Evolutionary conservation across 495 filamentous ascomycete species (phyloP).

Genomic region (Terfezia boudieri): DNA sequence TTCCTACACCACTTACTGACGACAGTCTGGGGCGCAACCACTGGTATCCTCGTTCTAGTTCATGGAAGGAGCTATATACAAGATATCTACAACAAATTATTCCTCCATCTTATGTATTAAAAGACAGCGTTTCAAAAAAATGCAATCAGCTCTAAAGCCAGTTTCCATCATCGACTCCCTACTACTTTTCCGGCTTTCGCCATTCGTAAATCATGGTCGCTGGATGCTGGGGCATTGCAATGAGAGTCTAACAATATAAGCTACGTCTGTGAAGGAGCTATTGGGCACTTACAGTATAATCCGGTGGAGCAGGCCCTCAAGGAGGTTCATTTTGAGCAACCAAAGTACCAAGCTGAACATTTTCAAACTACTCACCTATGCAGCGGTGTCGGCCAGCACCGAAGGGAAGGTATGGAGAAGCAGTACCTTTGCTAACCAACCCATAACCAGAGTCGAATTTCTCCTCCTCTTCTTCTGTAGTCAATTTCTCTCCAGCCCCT

Average conservation of each 20-base stretch:
- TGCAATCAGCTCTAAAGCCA: no score
- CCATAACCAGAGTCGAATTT: slow-evolving; percentile 86
- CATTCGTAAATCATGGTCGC: not conserved
- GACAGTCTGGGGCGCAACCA: no score
- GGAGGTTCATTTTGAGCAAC: slow-evolving; percentile 53
- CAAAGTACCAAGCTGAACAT: slow-evolving; percentile 73
- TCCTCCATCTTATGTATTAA: no score
- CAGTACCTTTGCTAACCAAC: slow-evolving; percentile 67
- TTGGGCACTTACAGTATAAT: slow-evolving; percentile 34
- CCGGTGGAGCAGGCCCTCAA: slow-evolving; percentile 56
- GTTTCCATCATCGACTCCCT: no score
- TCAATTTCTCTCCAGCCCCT: slow-evolving; percentile 38
- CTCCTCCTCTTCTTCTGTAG: slow-evolving; percentile 41
- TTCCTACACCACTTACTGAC: no score
- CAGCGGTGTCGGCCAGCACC: slow-evolving; percentile 84
- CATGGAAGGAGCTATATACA: no score
- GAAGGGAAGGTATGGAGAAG: slow-evolving; percentile 80
- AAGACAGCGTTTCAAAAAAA: no score
- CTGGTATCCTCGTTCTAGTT: no score
- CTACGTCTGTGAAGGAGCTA: not conserved
- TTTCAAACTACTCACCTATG: slow-evolving; percentile 94
- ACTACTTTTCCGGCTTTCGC: not conserved
- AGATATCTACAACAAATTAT: no score
- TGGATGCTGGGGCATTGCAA: not conserved
- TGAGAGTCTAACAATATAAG: not conserved